These are phyloP conservation scores for Dissoconium aciculare DNA, from an alignment of 2,329 filamentous ascomycete species.

Conservation along the genomic window DNA sequence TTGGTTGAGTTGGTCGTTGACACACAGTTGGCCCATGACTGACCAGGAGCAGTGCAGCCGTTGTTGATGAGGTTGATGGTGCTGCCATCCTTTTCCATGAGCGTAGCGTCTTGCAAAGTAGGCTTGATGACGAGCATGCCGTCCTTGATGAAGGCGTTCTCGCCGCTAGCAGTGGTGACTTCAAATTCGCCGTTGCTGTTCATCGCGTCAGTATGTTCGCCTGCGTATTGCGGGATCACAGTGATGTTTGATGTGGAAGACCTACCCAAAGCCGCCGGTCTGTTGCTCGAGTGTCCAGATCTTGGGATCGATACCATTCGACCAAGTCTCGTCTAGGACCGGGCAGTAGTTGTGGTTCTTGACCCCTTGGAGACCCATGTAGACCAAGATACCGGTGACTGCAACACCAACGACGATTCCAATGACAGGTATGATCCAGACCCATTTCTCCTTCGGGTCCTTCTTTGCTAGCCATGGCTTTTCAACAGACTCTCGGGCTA, in stretches of 20 bases:
- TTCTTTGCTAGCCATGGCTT: conserved; percentile 63
- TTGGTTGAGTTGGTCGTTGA: conserved; percentile 63
- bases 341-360: conserved; percentile 60
- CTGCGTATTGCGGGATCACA: neutral
- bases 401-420: conserved; percentile 55
- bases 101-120: conserved; percentile 53
- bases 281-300: conserved; percentile 64
- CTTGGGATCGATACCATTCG: conserved; percentile 36
- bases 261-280: conserved; percentile 61
- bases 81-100: conserved; percentile 48
- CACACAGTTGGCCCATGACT: conserved; percentile 45
- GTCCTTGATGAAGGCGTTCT: conserved; percentile 60
- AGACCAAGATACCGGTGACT: conserved; percentile 57
- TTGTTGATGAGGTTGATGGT: conserved; percentile 52
- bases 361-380: conserved; percentile 57
- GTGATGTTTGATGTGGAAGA: conserved; percentile 8
- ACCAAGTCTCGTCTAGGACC: conserved; percentile 53
- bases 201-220: conserved; percentile 8
- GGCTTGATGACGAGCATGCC: conserved; percentile 61
- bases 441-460: conserved; percentile 72
- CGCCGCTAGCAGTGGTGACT: conserved; percentile 52
- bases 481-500: conserved; percentile 57
- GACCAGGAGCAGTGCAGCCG: conserved; percentile 51
- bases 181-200: conserved; percentile 66
- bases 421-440: conserved; percentile 61